Percentiles rank a stretch among this genome's conserved stretches.
Evolutionary conservation across 192 early-diverging fungal species (phyloP).

Genomic region (Thoreauomyces humboldtii): DNA sequence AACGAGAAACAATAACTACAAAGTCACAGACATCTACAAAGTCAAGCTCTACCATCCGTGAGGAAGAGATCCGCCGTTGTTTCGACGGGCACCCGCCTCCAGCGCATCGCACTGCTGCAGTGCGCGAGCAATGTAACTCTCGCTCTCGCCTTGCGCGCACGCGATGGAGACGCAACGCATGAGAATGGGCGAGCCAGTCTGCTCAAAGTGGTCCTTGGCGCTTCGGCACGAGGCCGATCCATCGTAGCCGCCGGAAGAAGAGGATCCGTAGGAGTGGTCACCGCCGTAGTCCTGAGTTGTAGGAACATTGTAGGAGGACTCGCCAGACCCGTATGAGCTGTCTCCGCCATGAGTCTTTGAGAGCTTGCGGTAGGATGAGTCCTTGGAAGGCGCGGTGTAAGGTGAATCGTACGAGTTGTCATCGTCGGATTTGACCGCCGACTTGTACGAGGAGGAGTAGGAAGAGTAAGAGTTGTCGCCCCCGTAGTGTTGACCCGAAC

Average conservation of each 20-base stretch:
- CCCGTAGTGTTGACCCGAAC: background rate
- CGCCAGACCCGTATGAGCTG: too few relatives aligned
- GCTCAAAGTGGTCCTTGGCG: conserved; percentile 17
- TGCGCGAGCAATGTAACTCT: conserved; percentile 10
- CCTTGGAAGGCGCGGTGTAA: too few relatives aligned
- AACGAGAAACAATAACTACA: too few relatives aligned
- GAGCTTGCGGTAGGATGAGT: too few relatives aligned
- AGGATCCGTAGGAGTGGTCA: conserved; percentile 3
- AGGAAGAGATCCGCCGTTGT: conserved; percentile 18
- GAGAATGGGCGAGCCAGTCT: conserved; percentile 17
- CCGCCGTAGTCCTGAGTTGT: conserved; percentile 3
- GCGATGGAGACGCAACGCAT: conserved; percentile 27
- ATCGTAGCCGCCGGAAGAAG: too few relatives aligned
- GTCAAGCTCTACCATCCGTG: conserved; percentile 32
- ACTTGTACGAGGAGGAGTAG: too few relatives aligned
- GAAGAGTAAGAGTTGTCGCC: background rate
- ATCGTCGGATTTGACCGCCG: too few relatives aligned
- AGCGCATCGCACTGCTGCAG: conserved; percentile 24
- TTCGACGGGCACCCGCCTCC: conserved; percentile 14
- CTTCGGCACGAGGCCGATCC: too few relatives aligned
- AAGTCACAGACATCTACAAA: too few relatives aligned
- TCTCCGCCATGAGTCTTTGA: too few relatives aligned
- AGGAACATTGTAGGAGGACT: background rate
- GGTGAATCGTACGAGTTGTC: too few relatives aligned
- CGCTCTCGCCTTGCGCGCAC: conserved; percentile 17